Percentiles rank a stretch among this genome's conserved stretches.
These are phyloP conservation scores for Sclerotinia minor DNA, from an alignment of 2,329 filamentous ascomycete genomes.

Conservation along the genomic window DNA sequence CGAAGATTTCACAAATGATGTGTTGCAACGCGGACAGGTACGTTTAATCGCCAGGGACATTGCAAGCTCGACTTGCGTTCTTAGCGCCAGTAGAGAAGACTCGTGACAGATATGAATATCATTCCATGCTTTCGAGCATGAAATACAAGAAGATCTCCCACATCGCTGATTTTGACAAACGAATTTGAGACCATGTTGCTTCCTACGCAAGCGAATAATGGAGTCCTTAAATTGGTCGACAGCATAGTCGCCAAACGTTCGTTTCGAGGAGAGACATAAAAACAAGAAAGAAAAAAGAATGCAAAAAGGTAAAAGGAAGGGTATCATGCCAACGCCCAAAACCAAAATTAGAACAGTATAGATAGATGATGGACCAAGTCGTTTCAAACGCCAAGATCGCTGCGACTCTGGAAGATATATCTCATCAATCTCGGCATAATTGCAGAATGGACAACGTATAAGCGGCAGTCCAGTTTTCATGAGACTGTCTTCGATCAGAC, in stretches of 20 bases:
- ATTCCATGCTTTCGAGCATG: slow-evolving; percentile 78
- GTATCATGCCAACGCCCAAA: slow-evolving; percentile 54
- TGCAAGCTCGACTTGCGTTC: slow-evolving; percentile 86
- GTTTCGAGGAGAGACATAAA: slow-evolving; percentile 48
- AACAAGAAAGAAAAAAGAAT: slow-evolving; percentile 50
- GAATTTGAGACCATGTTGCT: slow-evolving; percentile 74
- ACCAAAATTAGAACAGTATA: slow-evolving; percentile 48
- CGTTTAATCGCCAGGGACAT: slow-evolving; percentile 94
- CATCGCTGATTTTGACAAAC: slow-evolving; percentile 72
- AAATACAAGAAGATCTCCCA: slow-evolving; percentile 70
- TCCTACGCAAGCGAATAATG: slow-evolving; percentile 66
- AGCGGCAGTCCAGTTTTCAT: slow-evolving; percentile 72
- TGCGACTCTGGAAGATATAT: slow-evolving; percentile 62
- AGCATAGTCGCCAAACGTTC: slow-evolving; percentile 47
- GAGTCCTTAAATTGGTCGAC: slow-evolving; percentile 56
- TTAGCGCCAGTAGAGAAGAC: slow-evolving; percentile 75
- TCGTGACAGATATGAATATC: slow-evolving; percentile 92
- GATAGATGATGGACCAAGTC: slow-evolving; percentile 46
- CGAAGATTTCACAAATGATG: slow-evolving; percentile 86
- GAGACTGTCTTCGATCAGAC: slow-evolving; percentile 74
- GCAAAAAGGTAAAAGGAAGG: slow-evolving; percentile 56
- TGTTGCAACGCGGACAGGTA: slow-evolving; percentile 87
- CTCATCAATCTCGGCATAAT: slow-evolving; percentile 85
- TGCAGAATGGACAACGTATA: slow-evolving; percentile 85
- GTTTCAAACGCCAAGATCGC: slow-evolving; percentile 57